Base-by-base conservation (phyloP, 2,329 filamentous ascomycete species). In the Colletotrichum somersetense region DNA sequence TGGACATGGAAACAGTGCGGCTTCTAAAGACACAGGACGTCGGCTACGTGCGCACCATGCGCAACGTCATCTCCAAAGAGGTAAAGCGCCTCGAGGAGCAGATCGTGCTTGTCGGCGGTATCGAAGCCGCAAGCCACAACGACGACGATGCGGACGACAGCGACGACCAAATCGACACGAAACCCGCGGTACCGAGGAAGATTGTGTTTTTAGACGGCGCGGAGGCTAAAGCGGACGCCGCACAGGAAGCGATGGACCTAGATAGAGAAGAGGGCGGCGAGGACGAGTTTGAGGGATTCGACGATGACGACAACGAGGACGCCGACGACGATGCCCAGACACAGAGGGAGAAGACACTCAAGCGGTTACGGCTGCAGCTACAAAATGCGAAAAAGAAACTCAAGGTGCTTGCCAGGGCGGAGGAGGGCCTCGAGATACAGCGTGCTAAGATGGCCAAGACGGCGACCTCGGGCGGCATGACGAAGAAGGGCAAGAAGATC, bases 11-110 rank as follows among this genome's bases (percentile, higher is more conserved):
- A 30, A 85, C 86, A 1, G 88, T 90, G 33, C 84, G 90, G 26
- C 82, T 92, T 30, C 85, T 92, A 74, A 93, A 92, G 83, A 92
- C 90, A 2, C 91, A 93, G 80, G 91, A 93, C 77, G 79, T 91
- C 40, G 90, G 87, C 2, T 92, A 92, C 78, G 79, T 92, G 35
- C 83, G 91, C 73, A 91, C 89, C 30, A 88, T 89, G 84, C 83
- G 88, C 68, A 91, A 90, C 75, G 84, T 90, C 35, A 84, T 87
- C 4, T 78, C 82, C 70, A 91, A 91, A 77, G 89, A 92, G 75
- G 86, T 91, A 1, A 82, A 83, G 52, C 80, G 77, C 65, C 78
- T 92, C 35, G 86, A 91, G 80, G 84, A 89, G 80, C 83, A 86
- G 71, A 82, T 87, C 1, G 82, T 89, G 11, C 78, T 88, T 4